Evolutionary conservation across 2,329 filamentous ascomycete genomes (phyloP), one percentile per base, ranked within the genome.

Genomic region (Epichloe sibirici): DNA sequence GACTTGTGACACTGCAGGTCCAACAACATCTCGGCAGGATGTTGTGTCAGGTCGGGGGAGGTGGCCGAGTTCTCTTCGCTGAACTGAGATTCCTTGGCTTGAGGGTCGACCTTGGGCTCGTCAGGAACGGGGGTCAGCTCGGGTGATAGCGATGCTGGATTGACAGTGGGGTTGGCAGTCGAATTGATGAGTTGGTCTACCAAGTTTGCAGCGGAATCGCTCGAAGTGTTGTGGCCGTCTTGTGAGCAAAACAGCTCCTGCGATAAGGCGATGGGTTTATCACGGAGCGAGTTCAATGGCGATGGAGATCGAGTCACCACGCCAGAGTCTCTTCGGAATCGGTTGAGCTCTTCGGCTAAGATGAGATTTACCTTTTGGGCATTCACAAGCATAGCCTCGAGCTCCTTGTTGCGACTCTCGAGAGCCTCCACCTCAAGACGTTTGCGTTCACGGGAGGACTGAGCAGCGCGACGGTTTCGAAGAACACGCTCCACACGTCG

Each of bases 1-100:
- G 87, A 91, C 85, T 82, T 90, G 91, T 85, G 93, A 97, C 93
- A 98, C 93, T 86, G 93, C 93, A 95, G 93, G 93, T 95, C 93
- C 70, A 86, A 97, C 93, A 97, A 96, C 91, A 96, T 85, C 90
- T 81, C 93, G 79, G 93, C 93, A 97, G 93, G 90, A 95, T 94
- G 90, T 96, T 96, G 93, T 96, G 90, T 93, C 93, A 82, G 75
- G 80, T 94, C 88, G n/a, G 82, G 87, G 74, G 85, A 79, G 74
- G 71, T 64, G 61, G 64, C 61, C 57, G 58, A 45, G 49, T 59
- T 62, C 56, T 57, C 56, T 61, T 67, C 60, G 46, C 47, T 57
- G 53, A 56, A 37, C 52, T 57, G 55, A 34, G 55, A 54, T 25
- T 64, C 61, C 17, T 53, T 55, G 35, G 54, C 53, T n/a, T 58